phyloP scores from a whole-genome alignment of 805 yeast species.

The Starmera quercuum region DNA sequence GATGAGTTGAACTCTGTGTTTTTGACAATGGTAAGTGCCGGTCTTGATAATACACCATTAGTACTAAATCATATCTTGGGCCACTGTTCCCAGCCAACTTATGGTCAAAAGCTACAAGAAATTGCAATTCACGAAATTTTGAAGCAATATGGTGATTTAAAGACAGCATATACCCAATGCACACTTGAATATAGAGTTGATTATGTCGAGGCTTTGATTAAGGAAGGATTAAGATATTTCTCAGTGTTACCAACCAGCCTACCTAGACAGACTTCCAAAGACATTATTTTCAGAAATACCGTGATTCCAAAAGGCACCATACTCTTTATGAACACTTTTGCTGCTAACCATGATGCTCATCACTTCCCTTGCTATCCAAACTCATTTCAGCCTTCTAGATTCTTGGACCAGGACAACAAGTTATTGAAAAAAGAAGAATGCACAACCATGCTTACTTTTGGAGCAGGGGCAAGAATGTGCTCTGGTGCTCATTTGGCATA shows the following conservation, averaged over 20 bases:
- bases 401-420: conserved; percentile 27
- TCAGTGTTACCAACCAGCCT: conserved; percentile 62
- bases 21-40: conserved; percentile 73
- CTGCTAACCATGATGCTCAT: conserved; percentile 56
- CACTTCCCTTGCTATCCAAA: conserved; percentile 34
- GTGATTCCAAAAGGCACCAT: conserved; percentile 50
- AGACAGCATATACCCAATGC: conserved; percentile 28
- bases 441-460: conserved; percentile 44
- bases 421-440: conserved; percentile 5
- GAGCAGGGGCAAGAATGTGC: conserved; percentile 69
- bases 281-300: conserved; percentile 31
- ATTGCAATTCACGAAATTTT: conserved; percentile 36
- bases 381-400: conserved; percentile 46
- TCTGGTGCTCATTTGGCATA: conserved; percentile 59
- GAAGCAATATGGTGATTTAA: conserved; percentile 21
- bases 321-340: conserved; percentile 59
- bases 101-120: conserved; percentile 33
- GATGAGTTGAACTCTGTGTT: conserved; percentile 53
- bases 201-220: conserved; percentile 48
- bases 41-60: conserved; percentile 64
- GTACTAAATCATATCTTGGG: conserved; percentile 56
- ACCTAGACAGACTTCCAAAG: conserved; percentile 53
- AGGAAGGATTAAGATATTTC: conserved; percentile 55
- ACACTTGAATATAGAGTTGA: conserved; percentile 29
- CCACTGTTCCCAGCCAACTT: conserved; percentile 39